Evolutionary conservation across 2,329 filamentous ascomycete genomes (phyloP).

Genomic region (Pseudogymnoascus sp.): DNA sequence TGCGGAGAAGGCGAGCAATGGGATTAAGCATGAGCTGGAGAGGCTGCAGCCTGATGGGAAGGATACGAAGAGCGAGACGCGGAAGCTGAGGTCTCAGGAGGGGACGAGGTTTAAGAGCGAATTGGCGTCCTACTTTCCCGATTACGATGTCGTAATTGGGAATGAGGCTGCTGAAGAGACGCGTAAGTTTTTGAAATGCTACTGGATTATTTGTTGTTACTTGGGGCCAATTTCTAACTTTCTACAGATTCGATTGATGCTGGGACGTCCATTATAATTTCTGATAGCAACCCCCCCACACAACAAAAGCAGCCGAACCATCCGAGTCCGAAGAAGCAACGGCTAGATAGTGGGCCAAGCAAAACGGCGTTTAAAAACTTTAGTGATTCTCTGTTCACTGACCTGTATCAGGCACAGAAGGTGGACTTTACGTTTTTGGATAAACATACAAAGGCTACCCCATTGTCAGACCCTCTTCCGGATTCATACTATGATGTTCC

Average conservation of each 20-base stretch:
- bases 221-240: slow-evolving; percentile 12
- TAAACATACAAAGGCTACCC: slow-evolving; percentile 28
- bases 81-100: slow-evolving; percentile 81
- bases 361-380: slow-evolving; percentile 42
- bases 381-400: slow-evolving; percentile 46
- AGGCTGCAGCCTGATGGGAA: slow-evolving; percentile 39
- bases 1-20: slow-evolving; percentile 51
- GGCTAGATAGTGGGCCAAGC: slow-evolving; percentile 7
- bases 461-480: slow-evolving; percentile 45
- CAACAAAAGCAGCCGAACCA: background rate
- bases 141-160: slow-evolving; percentile 90
- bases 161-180: slow-evolving; percentile 69
- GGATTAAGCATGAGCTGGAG: slow-evolving; percentile 53
- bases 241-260: slow-evolving; percentile 59
- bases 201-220: background rate
- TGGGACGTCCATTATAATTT: slow-evolving; percentile 64
- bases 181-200: slow-evolving; percentile 45
- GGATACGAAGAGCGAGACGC: slow-evolving; percentile 47
- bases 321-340: background rate
- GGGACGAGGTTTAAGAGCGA: slow-evolving; percentile 84
- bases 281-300: slow-evolving; percentile 41
- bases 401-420: slow-evolving; percentile 47
- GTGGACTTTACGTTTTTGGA: slow-evolving; percentile 49
- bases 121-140: slow-evolving; percentile 79
- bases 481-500: slow-evolving; percentile 45